phyloP scores from a whole-genome alignment of 495 filamentous ascomycete species.

The Peziza echinospora region DNA sequence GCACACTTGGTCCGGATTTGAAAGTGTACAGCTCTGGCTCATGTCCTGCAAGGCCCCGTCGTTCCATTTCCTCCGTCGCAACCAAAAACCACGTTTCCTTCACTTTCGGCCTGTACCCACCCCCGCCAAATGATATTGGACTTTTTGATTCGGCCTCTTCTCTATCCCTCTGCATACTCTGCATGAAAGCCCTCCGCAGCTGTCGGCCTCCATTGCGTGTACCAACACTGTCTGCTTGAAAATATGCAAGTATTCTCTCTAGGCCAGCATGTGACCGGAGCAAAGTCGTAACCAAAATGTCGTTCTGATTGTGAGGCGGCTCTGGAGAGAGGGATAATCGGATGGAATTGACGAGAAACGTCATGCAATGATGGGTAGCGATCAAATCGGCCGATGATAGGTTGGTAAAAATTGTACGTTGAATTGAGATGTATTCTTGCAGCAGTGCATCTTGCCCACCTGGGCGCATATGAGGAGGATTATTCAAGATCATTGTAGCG shows the following conservation, averaged over 20 bases:
- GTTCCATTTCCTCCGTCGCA: conserved; percentile 16
- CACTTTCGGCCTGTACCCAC: conserved; percentile 36
- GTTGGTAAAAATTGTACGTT: conserved; percentile 9
- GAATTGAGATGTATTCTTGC: conserved; percentile 10
- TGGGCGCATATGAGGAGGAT: conserved; percentile 12
- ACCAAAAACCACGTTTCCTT: conserved; percentile 32
- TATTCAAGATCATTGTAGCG: conserved; percentile 12
- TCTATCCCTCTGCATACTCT: conserved; percentile 19
- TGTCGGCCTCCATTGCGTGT: conserved; percentile 5
- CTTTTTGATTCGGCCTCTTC: conserved; percentile 12
- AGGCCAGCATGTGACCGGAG: conserved; percentile 13
- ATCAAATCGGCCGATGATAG: conserved; percentile 13
- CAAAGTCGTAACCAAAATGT: conserved; percentile 14
- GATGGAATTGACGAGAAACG: conserved; percentile 19
- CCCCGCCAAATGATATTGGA: conserved; percentile 1
- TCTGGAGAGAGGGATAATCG: conserved; percentile 17
- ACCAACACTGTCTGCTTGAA: conserved; percentile 9
- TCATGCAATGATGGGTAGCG: conserved; percentile 18
- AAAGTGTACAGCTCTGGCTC: conserved; percentile 3
- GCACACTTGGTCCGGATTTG: not conserved
- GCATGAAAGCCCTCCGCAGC: conserved; percentile 19
- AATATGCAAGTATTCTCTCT: conserved; percentile 16
- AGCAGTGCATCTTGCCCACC: conserved; percentile 8
- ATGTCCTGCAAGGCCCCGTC: conserved; percentile 15
- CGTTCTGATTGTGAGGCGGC: conserved; percentile 19